Conservation (phyloP, 2,329 filamentous ascomycete species). For the Bipolaris zeicola region DNA sequence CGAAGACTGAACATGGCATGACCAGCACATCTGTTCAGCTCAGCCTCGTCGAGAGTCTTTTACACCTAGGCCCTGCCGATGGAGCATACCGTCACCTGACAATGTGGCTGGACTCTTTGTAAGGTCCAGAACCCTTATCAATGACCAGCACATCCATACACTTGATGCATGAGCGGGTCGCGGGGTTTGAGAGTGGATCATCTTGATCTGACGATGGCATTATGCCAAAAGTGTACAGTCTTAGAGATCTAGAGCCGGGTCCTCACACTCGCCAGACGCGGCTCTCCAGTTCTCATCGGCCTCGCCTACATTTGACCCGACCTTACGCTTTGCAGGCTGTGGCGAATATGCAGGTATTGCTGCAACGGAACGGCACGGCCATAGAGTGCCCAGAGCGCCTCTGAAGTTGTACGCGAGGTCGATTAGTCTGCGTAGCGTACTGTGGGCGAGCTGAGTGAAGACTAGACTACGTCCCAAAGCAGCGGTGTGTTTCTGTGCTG, state of each 20-base stretch:
- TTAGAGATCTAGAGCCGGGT: not conserved
- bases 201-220: not conserved
- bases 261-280: not conserved
- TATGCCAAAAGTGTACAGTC: not conserved
- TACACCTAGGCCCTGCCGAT: not conserved
- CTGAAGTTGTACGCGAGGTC: not conserved
- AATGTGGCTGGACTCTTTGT: not conserved
- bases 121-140: not conserved
- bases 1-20: not conserved
- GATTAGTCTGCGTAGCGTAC: slow-evolving; percentile 5
- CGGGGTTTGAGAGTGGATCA: not conserved
- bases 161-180: not conserved
- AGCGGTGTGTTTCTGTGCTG: slow-evolving; percentile 12
- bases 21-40: not conserved
- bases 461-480: not conserved
- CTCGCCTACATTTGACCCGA: not conserved
- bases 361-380: not conserved
- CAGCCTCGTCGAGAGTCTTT: not conserved
- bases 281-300: not conserved
- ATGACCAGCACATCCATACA: not conserved
- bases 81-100: not conserved
- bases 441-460: slow-evolving; percentile 8
- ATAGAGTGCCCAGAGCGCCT: slow-evolving; percentile 2
- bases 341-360: not conserved
- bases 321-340: not conserved